Evolutionary conservation across 2,329 filamentous ascomycete genomes (phyloP).

Genomic region (Fusarium verrucosum): DNA sequence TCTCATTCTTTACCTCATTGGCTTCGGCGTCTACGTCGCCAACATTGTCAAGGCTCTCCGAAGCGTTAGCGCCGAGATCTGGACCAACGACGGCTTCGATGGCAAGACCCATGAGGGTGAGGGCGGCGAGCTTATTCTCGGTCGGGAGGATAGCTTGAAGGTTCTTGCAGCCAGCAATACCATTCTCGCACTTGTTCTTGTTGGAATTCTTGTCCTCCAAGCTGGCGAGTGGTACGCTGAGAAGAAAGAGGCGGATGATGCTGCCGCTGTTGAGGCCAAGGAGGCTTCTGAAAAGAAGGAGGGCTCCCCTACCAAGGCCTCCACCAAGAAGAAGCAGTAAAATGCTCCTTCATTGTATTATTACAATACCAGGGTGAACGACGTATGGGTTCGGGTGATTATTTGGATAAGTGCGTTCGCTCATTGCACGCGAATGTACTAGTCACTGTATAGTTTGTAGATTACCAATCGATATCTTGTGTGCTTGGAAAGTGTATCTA

Average conservation of each 20-base stretch:
- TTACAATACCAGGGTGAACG: neutral
- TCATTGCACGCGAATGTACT: neutral
- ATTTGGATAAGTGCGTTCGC: neutral
- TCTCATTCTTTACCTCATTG: conserved; percentile 83
- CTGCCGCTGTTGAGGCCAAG: conserved; percentile 65
- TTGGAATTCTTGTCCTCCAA: conserved; percentile 92
- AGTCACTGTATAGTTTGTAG: conserved; percentile 20
- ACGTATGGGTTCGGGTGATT: neutral
- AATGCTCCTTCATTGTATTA: neutral
- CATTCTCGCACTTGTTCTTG: conserved; percentile 89
- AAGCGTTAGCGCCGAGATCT: conserved; percentile 79
- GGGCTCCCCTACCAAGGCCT: conserved; percentile 42
- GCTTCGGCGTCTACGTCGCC: conserved; percentile 89
- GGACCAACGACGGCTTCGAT: conserved; percentile 55
- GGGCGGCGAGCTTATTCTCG: conserved; percentile 72
- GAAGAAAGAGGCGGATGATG: conserved; percentile 87
- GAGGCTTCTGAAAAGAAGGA: conserved; percentile 52
- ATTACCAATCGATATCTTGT: neutral
- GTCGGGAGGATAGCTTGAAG: conserved; percentile 87
- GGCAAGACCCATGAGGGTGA: conserved; percentile 52
- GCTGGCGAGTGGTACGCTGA: conserved; percentile 99
- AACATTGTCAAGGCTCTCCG: conserved; percentile 97
- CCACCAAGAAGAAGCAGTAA: conserved; percentile 52
- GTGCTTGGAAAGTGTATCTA: conserved; percentile 1
- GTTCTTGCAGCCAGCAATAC: conserved; percentile 95